Evolutionary conservation across 2,329 filamentous ascomycete species (phyloP).

Genomic region (Chaetomium globosum): DNA sequence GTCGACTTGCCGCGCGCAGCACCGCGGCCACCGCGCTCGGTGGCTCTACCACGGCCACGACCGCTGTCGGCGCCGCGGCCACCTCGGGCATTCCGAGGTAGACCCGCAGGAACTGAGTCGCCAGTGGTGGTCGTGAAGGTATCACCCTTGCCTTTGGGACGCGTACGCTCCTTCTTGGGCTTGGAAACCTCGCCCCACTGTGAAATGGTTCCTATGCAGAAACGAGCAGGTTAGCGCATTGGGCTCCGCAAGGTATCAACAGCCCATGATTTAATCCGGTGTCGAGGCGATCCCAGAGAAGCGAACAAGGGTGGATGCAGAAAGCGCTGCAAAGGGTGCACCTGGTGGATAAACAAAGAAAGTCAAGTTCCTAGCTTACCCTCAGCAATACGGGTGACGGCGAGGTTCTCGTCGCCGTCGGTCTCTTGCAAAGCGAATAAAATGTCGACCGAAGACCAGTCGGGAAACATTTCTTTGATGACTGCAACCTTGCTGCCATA

Average conservation of each 20-base stretch:
- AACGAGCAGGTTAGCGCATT: conserved; percentile 27
- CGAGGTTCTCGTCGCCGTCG: conserved; percentile 73
- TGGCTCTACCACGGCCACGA: conserved; percentile 54
- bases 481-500: conserved; percentile 77
- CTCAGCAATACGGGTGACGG: conserved; percentile 78
- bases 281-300: not conserved
- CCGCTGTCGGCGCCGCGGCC: conserved; percentile 65
- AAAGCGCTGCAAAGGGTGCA: conserved; percentile 14
- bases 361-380: conserved; percentile 53
- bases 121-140: conserved; percentile 55
- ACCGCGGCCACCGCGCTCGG: conserved; percentile 46
- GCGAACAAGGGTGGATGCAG: not conserved
- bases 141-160: conserved; percentile 71
- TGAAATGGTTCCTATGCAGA: conserved; percentile 67
- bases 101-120: conserved; percentile 50
- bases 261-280: not conserved
- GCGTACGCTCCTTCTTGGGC: conserved; percentile 72
- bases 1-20: conserved; percentile 66
- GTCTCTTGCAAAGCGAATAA: conserved; percentile 91
- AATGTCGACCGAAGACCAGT: conserved; percentile 94
- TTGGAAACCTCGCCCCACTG: conserved; percentile 85
- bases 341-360: conserved; percentile 16
- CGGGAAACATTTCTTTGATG: conserved; percentile 90
- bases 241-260: not conserved
- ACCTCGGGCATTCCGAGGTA: conserved; percentile 57